Evolutionary conservation across 345 rosid species (phyloP), one percentile per base, ranked within the genome.

Genomic region (Gossypium bickii): DNA sequence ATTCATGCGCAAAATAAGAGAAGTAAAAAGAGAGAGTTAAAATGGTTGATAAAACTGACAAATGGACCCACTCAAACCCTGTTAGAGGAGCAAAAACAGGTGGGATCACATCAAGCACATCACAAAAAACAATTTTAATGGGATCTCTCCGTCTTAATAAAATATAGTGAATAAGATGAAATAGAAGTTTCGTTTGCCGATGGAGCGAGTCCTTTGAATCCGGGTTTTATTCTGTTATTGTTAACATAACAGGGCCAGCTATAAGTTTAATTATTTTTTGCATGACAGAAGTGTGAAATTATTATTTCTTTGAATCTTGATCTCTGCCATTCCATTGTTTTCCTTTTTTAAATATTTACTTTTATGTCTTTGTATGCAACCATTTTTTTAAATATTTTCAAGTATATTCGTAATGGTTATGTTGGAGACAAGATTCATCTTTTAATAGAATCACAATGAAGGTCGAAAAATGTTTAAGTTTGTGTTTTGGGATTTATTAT

Each of bases 121-220:
- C 72, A 24, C 12, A 18, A 13, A 22, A 25, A 51, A 52, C 13
- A 2, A 34, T 34, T 34, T 4, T 34, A 34, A 44, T 66, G 5
- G 27, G 52, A 48, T 48, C 52, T 48, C 52, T 48, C 52, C 38
- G 1, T 34, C 38, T 34, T 34, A 4, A 48, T 48, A 48, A 48
- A 48, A 48, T 48, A 48, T 48, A 2, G 51, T 48, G 51, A 12
- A 12, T 11, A 2, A 48, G 51, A 2, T 48, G 1, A 34, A 34
- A 34, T 5, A 34, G 41, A 34, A 34, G 41, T 34, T 34, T 34
- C 41, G 2, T 34, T 34, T 34, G 41, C 7, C 7, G 76, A 79
- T 70, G 41, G 43, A 70, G n/a, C 24, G 12, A 75, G 64, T 48
- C 73, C 78, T 22, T 25, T 9, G 76, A 64, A 71, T 79, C 82